These are phyloP conservation scores for Xylaria sp. DNA, from an alignment of 2,329 filamentous ascomycete genomes.

Conservation along the genomic window DNA sequence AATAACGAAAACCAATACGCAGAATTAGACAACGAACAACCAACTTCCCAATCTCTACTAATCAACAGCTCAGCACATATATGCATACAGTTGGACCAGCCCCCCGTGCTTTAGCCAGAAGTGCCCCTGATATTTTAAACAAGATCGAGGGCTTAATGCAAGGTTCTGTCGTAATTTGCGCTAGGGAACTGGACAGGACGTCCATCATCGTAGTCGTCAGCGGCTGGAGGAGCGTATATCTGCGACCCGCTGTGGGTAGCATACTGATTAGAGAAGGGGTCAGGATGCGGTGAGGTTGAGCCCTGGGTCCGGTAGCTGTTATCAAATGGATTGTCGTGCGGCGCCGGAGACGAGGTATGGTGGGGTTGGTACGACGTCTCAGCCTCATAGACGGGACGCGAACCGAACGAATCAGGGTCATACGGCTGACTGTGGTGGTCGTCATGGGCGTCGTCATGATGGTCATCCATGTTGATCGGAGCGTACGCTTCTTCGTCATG, in stretches of 20 bases:
- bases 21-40: conserved; percentile 25
- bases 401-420: conserved; percentile 50
- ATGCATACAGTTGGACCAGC: conserved; percentile 26
- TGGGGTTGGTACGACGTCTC: conserved; percentile 61
- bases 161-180: conserved; percentile 67
- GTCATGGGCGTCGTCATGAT: conserved; percentile 57
- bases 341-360: conserved; percentile 50
- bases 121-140: neutral
- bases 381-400: conserved; percentile 59
- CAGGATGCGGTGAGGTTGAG: conserved; percentile 47
- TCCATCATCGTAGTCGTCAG: conserved; percentile 59
- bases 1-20: conserved; percentile 27
- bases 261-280: conserved; percentile 48
- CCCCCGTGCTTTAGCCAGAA: conserved; percentile 12
- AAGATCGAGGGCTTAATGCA: conserved; percentile 46
- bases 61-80: conserved; percentile 23
- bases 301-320: conserved; percentile 59
- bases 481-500: conserved; percentile 74
- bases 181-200: conserved; percentile 65
- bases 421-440: conserved; percentile 49
- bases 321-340: conserved; percentile 53
- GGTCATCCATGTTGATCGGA: conserved; percentile 68
- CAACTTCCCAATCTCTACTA: conserved; percentile 26
- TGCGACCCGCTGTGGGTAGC: conserved; percentile 44
- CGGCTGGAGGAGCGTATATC: conserved; percentile 55